A percentile compares a stretch with the other conserved stretches of the same genome.
phyloP scores from a whole-genome alignment of 1,284 basidiomycete species.

The Marasmius tenuissimus region DNA sequence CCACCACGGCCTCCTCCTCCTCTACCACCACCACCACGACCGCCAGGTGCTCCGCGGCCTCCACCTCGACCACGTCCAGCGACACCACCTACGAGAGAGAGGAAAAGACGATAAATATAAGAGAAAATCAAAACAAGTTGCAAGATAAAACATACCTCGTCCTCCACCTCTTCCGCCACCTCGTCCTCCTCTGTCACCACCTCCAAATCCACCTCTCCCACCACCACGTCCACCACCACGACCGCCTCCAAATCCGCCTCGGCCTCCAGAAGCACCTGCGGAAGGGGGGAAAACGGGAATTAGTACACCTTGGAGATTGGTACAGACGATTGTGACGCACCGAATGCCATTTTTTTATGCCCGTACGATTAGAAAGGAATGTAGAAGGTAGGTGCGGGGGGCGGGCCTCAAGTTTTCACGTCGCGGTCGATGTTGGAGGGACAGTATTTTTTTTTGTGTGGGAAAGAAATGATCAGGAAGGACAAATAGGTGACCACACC shows the following conservation, averaged over 20 bases:
- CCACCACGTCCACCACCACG: constrained; percentile 28
- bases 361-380: background rate
- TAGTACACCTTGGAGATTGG: background rate
- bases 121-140: too few relatives aligned
- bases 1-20: constrained; percentile 48
- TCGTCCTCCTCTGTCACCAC: constrained; percentile 28
- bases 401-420: background rate
- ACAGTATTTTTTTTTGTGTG: constrained; percentile 6
- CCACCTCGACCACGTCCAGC: constrained; percentile 43
- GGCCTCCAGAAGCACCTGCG: constrained; percentile 51
- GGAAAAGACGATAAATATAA: background rate
- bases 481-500: background rate
- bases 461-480: background rate
- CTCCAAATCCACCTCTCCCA: constrained; percentile 26
- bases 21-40: constrained; percentile 44
- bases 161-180: constrained; percentile 15
- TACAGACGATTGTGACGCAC: constrained; percentile 9
- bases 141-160: constrained; percentile 19
- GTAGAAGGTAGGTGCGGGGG: background rate
- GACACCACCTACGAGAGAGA: constrained; percentile 18
- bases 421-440: background rate
- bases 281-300: background rate
- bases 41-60: constrained; percentile 37
- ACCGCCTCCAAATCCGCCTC: constrained; percentile 51
- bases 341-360: constrained; percentile 24